Conservation (phyloP, 768 basidiomycete species). For the Ramaria sp. region DNA sequence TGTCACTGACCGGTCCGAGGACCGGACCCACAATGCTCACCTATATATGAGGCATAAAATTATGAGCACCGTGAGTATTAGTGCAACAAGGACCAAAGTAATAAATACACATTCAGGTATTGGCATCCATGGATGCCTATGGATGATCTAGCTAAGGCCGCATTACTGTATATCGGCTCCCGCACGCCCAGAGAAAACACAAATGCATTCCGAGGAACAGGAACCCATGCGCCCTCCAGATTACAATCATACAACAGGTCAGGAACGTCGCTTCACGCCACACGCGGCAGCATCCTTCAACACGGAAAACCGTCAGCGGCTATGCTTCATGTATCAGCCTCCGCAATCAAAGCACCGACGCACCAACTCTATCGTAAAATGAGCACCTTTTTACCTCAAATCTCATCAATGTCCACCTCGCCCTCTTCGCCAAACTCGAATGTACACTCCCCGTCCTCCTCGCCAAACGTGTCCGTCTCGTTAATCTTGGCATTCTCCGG, state of each 20-base stretch:
- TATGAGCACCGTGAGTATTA: too few species aligned
- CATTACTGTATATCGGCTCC: conserved; percentile 17
- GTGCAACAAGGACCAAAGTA: too few species aligned
- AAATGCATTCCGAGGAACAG: too few species aligned
- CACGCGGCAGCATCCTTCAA: neutral
- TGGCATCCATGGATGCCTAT: too few species aligned
- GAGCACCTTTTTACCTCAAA: conserved; percentile 32
- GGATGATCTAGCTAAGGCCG: too few species aligned
- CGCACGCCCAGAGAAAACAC: too few species aligned
- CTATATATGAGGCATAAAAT: too few species aligned
- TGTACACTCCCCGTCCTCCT: conserved; percentile 80
- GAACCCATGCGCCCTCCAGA: neutral
- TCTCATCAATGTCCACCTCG: conserved; percentile 85
- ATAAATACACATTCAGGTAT: too few species aligned
- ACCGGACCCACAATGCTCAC: too few species aligned
- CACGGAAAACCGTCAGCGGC: neutral
- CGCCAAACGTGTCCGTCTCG: conserved; percentile 60
- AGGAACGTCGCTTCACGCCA: neutral
- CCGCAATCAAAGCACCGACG: neutral
- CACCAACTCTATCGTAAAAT: neutral
- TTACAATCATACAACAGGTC: conserved; percentile 4
- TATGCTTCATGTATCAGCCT: neutral
- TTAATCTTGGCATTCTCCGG: conserved; percentile 96
- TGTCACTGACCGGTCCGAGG: too few species aligned
- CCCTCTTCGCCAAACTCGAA: conserved; percentile 89